Evolutionary conservation across 1,284 basidiomycete species (phyloP), one percentile per base, ranked within the genome.

Genomic region (Papiliotrema fonsecae): DNA sequence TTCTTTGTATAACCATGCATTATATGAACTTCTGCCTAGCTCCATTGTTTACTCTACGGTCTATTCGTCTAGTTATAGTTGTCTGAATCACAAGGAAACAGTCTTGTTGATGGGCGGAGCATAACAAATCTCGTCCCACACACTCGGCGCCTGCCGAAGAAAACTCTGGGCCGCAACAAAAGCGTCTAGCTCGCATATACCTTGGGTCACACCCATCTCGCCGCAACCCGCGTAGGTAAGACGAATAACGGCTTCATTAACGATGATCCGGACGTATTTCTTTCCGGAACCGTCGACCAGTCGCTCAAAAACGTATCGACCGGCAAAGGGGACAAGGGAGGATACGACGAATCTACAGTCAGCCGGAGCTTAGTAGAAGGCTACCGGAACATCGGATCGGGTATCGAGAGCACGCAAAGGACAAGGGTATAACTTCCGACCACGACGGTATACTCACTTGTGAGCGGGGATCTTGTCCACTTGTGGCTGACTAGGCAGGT

Each of bases 171-270:
- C 50, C 2, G 31, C 32, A 19, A 65, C 52, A 40, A 64, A 65
- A 14, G 45, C 55, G 16, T 55, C 51, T 24, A 65, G 46, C 10
- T 45, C 19, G 41, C 62, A 65, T 25, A 62, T 13, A 6, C 57
- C 61, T 16, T 54, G 41, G 18, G 28, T 39, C 21, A 35, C 21
- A 21, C 49, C 51, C 13, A 50, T 28, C 5, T 26, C 27, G 14
- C 54, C 59, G 34, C 59, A 61, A 22, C 47, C 41, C 6, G 48
- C 35, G 31, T 52, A 44, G 4, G 34, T 16, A 11, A 65, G 45
- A 4, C 54, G 50, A 21, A 57, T 40, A 1, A 65, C 51, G 3
- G 57, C 58, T 34, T 65, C 66, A 40, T 69, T 65, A 31, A 62
- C 48, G 10, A 69, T 26, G 31, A 65, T 39, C 19, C 64, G 56